Conservation (phyloP, 306 rosid genomes). For the Medicago ruthenica region DNA sequence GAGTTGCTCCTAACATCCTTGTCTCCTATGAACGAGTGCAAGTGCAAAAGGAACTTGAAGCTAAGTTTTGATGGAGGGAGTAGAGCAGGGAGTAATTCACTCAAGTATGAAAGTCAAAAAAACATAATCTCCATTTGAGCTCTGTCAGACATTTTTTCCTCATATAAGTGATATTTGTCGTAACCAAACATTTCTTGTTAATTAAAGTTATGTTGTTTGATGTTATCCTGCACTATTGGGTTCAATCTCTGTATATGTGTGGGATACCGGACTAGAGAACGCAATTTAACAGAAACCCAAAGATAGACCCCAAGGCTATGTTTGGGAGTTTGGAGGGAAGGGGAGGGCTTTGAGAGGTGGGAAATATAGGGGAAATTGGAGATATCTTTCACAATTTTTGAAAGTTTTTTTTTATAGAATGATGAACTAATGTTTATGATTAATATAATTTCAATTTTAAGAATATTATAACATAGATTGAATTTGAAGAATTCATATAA, state of each 20-base stretch:
- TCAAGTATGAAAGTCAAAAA: neutral
- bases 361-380: no score
- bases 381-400: no score
- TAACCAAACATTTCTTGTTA: neutral
- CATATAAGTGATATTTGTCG: neutral
- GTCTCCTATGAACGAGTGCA: conserved; percentile 5
- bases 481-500: no score
- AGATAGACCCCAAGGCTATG: neutral
- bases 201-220: neutral
- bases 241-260: neutral
- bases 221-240: neutral
- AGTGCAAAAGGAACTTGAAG: neutral
- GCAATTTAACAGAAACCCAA: neutral
- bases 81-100: neutral
- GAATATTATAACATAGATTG: no score
- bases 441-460: no score
- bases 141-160: neutral
- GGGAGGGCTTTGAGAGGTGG: no score
- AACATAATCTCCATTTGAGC: neutral
- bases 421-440: no score
- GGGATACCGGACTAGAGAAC: neutral
- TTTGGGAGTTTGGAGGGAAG: no score
- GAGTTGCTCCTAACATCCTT: conserved; percentile 10
- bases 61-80: conserved; percentile 1
- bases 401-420: no score